Evolutionary conservation across 2,329 filamentous ascomycete genomes (phyloP).

Genomic region (Fusarium camptoceras): DNA sequence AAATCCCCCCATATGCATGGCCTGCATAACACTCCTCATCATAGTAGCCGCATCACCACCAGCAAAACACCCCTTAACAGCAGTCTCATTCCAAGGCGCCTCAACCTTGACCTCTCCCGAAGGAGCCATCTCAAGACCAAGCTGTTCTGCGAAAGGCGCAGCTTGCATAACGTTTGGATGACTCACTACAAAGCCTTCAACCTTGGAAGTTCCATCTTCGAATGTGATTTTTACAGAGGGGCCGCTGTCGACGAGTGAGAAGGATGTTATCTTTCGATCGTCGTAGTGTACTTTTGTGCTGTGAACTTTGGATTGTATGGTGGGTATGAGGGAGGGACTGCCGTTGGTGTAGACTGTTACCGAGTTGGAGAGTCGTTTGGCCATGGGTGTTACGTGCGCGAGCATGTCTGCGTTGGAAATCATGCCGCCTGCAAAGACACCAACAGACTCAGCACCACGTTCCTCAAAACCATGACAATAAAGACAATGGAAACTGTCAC

Average conservation of each 20-base stretch:
- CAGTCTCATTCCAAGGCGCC: slow-evolving; percentile 62
- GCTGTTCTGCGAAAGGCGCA: slow-evolving; percentile 56
- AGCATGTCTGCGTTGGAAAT: slow-evolving; percentile 49
- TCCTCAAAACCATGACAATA: slow-evolving; percentile 72
- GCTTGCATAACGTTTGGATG: slow-evolving; percentile 54
- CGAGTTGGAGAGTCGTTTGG: slow-evolving; percentile 55
- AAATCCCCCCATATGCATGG: slow-evolving; percentile 47
- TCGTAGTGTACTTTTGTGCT: slow-evolving; percentile 55
- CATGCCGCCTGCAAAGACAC: slow-evolving; percentile 59
- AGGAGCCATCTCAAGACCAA: slow-evolving; percentile 56
- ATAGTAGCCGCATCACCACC: slow-evolving; percentile 61
- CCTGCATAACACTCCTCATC: slow-evolving; percentile 48
- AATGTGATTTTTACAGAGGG: slow-evolving; percentile 54
- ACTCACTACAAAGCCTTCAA: slow-evolving; percentile 57
- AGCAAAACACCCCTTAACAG: slow-evolving; percentile 63
- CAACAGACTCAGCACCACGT: slow-evolving; percentile 58
- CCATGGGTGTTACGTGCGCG: slow-evolving; percentile 58
- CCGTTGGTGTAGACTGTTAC: slow-evolving; percentile 66
- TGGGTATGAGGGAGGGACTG: slow-evolving; percentile 48
- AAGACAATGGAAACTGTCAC: slow-evolving; percentile 64
- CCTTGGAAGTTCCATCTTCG: slow-evolving; percentile 52
- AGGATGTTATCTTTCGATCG: slow-evolving; percentile 46
- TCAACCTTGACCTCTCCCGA: slow-evolving; percentile 58
- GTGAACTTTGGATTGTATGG: slow-evolving; percentile 46
- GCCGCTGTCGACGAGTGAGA: slow-evolving; percentile 46